Conservation (phyloP, 1,139 yeast species). For the Magnusiomyces paraingens region DNA sequence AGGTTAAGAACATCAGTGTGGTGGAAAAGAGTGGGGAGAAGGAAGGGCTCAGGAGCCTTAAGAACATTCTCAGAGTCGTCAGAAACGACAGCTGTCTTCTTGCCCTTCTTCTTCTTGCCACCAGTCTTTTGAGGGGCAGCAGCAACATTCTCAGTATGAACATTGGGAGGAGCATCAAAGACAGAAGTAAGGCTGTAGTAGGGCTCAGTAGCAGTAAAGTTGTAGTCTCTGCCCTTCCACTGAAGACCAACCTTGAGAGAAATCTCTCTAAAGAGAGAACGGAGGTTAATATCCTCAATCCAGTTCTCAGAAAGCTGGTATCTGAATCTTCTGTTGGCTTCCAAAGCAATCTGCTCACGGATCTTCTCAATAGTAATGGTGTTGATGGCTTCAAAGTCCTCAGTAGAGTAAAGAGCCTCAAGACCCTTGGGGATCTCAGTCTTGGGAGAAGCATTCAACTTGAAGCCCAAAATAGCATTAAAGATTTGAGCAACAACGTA, state of each 20-base stretch:
- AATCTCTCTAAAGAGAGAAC: constrained; percentile 59
- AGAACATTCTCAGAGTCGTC: constrained; percentile 21
- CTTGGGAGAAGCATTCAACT: constrained; percentile 5
- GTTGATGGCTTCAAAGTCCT: background rate
- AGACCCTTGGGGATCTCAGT: constrained; percentile 2
- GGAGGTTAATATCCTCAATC: constrained; percentile 27
- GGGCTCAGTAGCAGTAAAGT: constrained; percentile 32
- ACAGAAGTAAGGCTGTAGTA: background rate
- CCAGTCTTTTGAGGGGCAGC: constrained; percentile 19
- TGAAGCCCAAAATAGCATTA: constrained; percentile 50
- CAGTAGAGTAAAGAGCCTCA: constrained; percentile 1
- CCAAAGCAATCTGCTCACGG: constrained; percentile 39
- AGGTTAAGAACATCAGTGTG: constrained; percentile 57
- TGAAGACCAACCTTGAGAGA: constrained; percentile 82
- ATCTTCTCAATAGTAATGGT: constrained; percentile 44
- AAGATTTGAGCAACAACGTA: constrained; percentile 62
- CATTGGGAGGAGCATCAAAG: constrained; percentile 26
- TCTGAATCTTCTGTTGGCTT: constrained; percentile 54
- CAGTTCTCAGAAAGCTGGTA: constrained; percentile 46
- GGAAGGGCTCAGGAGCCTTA: background rate
- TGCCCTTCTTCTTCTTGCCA: constrained; percentile 37
- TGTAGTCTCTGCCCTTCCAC: constrained; percentile 55
- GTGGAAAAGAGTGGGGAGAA: constrained; percentile 23
- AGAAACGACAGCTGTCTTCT: constrained; percentile 32
- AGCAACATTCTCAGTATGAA: constrained; percentile 33